Conservation (phyloP, 129 eudicot species). For the Cynara cardunculus region DNA sequence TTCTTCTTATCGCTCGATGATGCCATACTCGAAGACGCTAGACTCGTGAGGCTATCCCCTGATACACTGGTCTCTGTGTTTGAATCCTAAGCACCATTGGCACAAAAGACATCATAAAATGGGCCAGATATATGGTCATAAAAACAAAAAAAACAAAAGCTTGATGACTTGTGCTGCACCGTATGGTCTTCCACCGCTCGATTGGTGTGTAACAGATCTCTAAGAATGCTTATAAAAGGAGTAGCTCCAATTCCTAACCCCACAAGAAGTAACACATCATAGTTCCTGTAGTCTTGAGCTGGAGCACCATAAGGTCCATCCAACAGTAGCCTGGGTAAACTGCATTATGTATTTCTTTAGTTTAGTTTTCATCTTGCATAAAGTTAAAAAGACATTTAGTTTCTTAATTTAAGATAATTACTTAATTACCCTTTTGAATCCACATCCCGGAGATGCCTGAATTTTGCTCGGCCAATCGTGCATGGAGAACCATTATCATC, state of each 20-base stretch:
- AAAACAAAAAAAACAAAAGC: background rate
- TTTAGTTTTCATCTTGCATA: background rate
- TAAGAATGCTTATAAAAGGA: conserved; percentile 92
- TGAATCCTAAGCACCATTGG: conserved; percentile 61
- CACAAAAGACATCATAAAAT: conserved; percentile 5
- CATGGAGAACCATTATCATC: conserved; percentile 51
- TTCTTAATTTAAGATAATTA: conserved; percentile 31
- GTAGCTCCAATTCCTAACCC: conserved; percentile 99
- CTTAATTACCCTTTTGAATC: conserved; percentile 71
- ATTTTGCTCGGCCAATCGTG: conserved; percentile 74
- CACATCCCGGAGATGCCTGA: conserved; percentile 45
- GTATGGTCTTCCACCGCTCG: conserved; percentile 55
- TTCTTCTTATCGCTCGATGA: conserved; percentile 61
- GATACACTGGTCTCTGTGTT: conserved; percentile 69
- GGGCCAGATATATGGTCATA: background rate
- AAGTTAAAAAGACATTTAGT: background rate
- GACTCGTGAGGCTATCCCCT: conserved; percentile 73
- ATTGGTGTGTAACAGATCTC: conserved; percentile 72
- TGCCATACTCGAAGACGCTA: conserved; percentile 61
- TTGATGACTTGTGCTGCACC: conserved; percentile 16
- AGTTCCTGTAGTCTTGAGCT: conserved; percentile 96
- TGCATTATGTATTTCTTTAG: conserved; percentile 25
- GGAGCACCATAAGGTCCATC: conserved; percentile 99
- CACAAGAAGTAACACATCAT: conserved; percentile 87
- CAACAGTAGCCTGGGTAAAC: conserved; percentile 67